Base-by-base conservation (phyloP, 495 filamentous ascomycete genomes). In the Penicillium tannophilum region DNA sequence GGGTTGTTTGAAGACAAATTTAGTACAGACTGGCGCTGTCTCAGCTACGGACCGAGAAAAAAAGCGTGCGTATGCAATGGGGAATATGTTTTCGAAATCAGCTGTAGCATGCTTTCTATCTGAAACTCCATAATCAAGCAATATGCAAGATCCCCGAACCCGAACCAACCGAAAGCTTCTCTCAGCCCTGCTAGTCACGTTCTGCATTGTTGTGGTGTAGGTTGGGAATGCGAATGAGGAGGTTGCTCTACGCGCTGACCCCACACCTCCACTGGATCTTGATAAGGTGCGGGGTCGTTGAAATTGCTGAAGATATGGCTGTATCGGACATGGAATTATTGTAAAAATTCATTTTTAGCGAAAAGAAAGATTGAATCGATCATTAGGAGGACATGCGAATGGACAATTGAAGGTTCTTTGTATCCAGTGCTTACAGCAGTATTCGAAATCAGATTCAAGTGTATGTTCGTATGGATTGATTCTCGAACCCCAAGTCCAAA, bases 61-160 rank as follows among this genome's bases (percentile, higher is more conserved):
- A 23, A 23, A 23, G 20, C 20, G 20, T 23, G 20, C 20, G 20
- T 2, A 2, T 23, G 20, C 20, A 23, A 23, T 1, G 1, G 20
- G 20, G 2, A 23, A 23, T 23, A 23, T 23, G 2, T 23, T 23
- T 23, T 23, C 20, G 20, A 23, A 23, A 1, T 23, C 2, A 23
- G 20, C 20, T 23, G 20, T 23, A 23, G 20, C 6, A 33, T 41
- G n/a, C 39, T n/a, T 6, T 41, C 16, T 41, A 41, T 41, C 39
- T 49, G 46, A 49, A 49, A 49, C 46, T 16, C 31, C 26, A 17
- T n/a, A 8, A 49, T 14, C 6, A 49, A 6, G 31, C 16, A 31
- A 16, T 17, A 49, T 49, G 46, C 46, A 49, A 30, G 26, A 49
- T 49, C 10, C 45, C 46, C 46, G 46, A 33, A 12, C 45, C 46